These are phyloP conservation scores for Schizonepeta tenuifolia DNA, from an alignment of 257 asterid species.

Conservation along the genomic window DNA sequence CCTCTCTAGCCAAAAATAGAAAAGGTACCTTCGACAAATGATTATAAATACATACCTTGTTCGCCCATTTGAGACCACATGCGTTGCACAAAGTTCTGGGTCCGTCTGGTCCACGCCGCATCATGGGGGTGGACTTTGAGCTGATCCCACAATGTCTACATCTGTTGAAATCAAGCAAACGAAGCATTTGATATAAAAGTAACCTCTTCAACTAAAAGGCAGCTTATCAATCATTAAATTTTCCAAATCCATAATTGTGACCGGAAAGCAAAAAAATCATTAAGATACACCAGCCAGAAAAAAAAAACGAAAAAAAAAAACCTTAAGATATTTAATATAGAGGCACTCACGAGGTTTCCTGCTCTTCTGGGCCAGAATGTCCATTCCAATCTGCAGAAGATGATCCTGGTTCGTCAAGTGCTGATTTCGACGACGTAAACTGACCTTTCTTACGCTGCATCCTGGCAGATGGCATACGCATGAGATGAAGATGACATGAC, in stretches of 20 bases:
- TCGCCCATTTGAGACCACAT: conserved; percentile 86
- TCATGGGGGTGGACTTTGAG: conserved; percentile 96
- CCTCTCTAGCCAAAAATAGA: conserved; percentile 18
- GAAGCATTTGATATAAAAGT: conserved; percentile 20
- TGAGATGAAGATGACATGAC: conserved; percentile 14
- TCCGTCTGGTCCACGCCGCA: conserved; percentile 98
- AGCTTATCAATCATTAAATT: conserved; percentile 9
- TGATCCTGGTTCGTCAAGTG: conserved; percentile 80
- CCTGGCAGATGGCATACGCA: conserved; percentile 51
- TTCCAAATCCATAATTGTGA: conserved; percentile 8
- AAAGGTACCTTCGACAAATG: not conserved
- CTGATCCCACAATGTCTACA: conserved; percentile 90
- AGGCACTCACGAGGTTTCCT: conserved; percentile 77
- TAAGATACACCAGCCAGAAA: conserved; percentile 19
- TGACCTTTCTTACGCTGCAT: conserved; percentile 99
- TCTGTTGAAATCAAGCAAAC: conserved; percentile 45
- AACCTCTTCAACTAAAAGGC: conserved; percentile 14
- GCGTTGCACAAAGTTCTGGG: conserved; percentile 95
- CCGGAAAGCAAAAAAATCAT: conserved; percentile 6
- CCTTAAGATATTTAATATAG: not conserved
- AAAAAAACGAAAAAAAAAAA: conserved; percentile 15
- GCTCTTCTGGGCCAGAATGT: conserved; percentile 73
- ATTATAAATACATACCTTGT: conserved; percentile 62
- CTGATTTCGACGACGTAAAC: conserved; percentile 84
- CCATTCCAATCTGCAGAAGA: conserved; percentile 81